Evolutionary conservation across 768 basidiomycete genomes (phyloP).

Genomic region (Amanita pallidorosea): DNA sequence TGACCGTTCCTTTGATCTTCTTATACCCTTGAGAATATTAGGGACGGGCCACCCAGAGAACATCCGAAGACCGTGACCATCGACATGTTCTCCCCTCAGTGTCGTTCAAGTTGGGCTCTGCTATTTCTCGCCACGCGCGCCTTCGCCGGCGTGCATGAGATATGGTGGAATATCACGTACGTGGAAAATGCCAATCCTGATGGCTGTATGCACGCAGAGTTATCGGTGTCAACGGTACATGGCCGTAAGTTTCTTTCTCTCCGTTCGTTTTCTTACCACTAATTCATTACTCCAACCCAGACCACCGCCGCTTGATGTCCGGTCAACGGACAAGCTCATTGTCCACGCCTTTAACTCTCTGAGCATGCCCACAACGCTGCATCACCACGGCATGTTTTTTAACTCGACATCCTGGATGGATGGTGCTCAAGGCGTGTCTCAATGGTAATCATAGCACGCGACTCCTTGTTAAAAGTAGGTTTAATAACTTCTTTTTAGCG

Average conservation of each 20-base stretch:
- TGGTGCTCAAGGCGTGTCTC: conserved; percentile 71
- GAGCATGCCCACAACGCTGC: conserved; percentile 57
- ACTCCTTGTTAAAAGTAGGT: not conserved
- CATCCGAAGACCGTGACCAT: too few relatives aligned
- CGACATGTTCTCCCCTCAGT: not conserved
- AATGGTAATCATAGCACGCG: conserved; percentile 60
- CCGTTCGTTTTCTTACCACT: not conserved
- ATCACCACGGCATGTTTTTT: conserved; percentile 96
- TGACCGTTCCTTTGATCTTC: too few relatives aligned
- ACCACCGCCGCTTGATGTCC: conserved; percentile 73
- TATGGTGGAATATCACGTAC: conserved; percentile 91
- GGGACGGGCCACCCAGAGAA: too few relatives aligned
- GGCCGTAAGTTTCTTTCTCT: conserved; percentile 63
- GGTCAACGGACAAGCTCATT: conserved; percentile 58
- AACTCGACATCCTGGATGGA: conserved; percentile 83
- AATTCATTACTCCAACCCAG: conserved; percentile 29
- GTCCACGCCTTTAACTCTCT: conserved; percentile 73
- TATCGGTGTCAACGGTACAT: conserved; percentile 84
- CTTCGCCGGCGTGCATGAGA: conserved; percentile 58
- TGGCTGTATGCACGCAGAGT: conserved; percentile 64
- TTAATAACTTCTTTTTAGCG: conserved; percentile 26
- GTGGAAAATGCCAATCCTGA: conserved; percentile 76
- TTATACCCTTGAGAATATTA: too few relatives aligned
- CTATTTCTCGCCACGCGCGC: conserved; percentile 25
- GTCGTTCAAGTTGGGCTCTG: conserved; percentile 10